Evolutionary conservation across 805 yeast genomes (phyloP).

Genomic region (Candida golubevii): DNA sequence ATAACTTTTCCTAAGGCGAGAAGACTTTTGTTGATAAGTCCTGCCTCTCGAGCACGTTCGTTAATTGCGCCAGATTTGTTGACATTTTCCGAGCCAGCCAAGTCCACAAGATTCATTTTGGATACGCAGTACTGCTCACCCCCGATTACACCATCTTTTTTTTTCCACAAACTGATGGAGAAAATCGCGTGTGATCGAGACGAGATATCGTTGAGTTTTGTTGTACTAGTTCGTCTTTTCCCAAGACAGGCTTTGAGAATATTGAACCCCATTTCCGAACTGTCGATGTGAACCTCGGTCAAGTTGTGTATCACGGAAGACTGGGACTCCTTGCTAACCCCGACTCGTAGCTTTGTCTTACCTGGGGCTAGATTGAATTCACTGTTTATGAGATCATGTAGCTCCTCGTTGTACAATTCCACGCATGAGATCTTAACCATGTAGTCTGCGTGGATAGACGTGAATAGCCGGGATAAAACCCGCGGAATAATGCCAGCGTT

Average conservation of each 20-base stretch:
- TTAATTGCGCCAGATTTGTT: constrained; percentile 81
- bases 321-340: constrained; percentile 3
- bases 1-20: constrained; percentile 87
- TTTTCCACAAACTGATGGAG: constrained; percentile 53
- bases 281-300: constrained; percentile 54
- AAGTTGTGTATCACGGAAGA: constrained; percentile 58
- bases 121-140: constrained; percentile 37
- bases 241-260: constrained; percentile 54
- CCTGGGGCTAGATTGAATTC: constrained; percentile 26
- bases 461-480: constrained; percentile 48
- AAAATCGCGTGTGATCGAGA: constrained; percentile 78
- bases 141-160: constrained; percentile 31
- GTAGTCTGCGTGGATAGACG: constrained; percentile 46
- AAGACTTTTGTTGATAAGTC: constrained; percentile 84
- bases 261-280: constrained; percentile 53
- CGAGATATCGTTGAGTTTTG: constrained; percentile 69
- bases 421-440: constrained; percentile 74
- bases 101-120: constrained; percentile 80
- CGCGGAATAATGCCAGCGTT: constrained; percentile 59
- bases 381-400: constrained; percentile 62
- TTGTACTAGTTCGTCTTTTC: constrained; percentile 62
- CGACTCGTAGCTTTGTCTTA: constrained; percentile 25
- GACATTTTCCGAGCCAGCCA: constrained; percentile 94
- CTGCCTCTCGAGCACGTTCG: constrained; percentile 89
- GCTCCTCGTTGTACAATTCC: constrained; percentile 84